Conservation (phyloP, 768 basidiomycete species). For the Russula lepida region DNA sequence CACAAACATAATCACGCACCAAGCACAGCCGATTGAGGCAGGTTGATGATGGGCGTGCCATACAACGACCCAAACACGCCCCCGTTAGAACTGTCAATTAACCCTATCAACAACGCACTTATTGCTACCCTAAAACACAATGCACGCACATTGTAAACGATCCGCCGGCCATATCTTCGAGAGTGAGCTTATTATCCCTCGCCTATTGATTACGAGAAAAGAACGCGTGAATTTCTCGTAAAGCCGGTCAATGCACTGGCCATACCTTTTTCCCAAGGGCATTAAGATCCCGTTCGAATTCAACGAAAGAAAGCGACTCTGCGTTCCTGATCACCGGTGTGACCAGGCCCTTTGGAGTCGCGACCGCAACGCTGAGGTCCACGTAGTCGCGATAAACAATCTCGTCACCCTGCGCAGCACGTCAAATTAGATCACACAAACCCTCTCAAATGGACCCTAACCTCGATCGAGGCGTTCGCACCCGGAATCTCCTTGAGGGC, state of each 20-base stretch:
- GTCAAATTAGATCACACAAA: not conserved
- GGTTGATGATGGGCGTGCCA: conserved; percentile 98
- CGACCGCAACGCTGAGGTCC: conserved; percentile 92
- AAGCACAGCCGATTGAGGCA: conserved; percentile 90
- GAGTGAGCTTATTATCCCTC: conserved; percentile 83
- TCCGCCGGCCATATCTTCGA: conserved; percentile 98
- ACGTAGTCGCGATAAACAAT: conserved; percentile 91
- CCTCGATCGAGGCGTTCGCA: conserved; percentile 89
- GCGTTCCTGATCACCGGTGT: conserved; percentile 92
- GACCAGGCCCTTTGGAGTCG: conserved; percentile 94
- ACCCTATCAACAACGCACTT: conserved; percentile 7
- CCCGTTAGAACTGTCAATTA: conserved; percentile 74
- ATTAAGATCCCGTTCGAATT: conserved; percentile 91
- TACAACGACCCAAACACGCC: conserved; percentile 97
- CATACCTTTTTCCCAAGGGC: conserved; percentile 77
- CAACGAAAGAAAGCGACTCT: conserved; percentile 77
- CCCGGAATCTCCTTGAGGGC: conserved; percentile 88
- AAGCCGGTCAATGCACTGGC: not conserved
- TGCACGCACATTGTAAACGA: conserved; percentile 90
- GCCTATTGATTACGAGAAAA: conserved; percentile 39
- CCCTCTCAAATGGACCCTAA: conserved; percentile 1
- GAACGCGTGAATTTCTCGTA: conserved; percentile 6
- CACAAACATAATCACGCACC: conserved; percentile 36
- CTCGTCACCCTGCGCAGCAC: conserved; percentile 49
- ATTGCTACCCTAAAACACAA: not conserved